phyloP scores from a whole-genome alignment of 306 rosid genomes.

The Quercus berberidifolia region DNA sequence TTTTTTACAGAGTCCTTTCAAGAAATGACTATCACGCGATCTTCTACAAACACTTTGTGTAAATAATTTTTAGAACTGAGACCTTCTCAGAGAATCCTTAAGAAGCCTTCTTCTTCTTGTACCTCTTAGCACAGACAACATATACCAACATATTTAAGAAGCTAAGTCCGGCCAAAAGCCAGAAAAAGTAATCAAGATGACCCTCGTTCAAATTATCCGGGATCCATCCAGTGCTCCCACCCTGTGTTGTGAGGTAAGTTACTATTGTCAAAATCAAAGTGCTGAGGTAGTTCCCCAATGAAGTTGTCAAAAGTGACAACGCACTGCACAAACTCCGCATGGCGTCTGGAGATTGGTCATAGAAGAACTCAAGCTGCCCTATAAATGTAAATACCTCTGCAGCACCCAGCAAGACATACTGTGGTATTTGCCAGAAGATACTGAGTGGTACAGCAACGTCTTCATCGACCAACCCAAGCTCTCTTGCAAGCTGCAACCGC shows the following conservation, averaged over 20 bases:
- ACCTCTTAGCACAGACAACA: constrained; percentile 51
- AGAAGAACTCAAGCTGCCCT: constrained; percentile 94
- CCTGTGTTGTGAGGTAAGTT: constrained; percentile 67
- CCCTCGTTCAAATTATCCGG: constrained; percentile 77
- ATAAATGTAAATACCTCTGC: constrained; percentile 83
- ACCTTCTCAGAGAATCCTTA: constrained; percentile 13
- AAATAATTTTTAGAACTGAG: neutral
- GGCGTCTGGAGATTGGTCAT: constrained; percentile 95
- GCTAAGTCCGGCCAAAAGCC: constrained; percentile 90
- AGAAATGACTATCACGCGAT: neutral
- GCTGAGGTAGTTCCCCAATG: constrained; percentile 85
- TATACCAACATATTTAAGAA: constrained; percentile 63
- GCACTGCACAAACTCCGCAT: constrained; percentile 98
- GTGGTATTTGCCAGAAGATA: constrained; percentile 85
- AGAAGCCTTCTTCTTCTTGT: constrained; percentile 73
- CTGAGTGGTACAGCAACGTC: constrained; percentile 61
- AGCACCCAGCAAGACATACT: constrained; percentile 83
- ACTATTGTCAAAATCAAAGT: constrained; percentile 74
- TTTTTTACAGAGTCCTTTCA: neutral
- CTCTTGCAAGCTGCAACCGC: constrained; percentile 65
- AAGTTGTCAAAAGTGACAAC: constrained; percentile 68
- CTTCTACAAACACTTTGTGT: neutral
- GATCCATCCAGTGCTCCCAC: constrained; percentile 78
- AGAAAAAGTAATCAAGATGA: constrained; percentile 82
- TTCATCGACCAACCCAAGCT: constrained; percentile 56